Evolutionary conservation across 2,329 filamentous ascomycete species (phyloP).

Genomic region (Colletotrichum caudatum): DNA sequence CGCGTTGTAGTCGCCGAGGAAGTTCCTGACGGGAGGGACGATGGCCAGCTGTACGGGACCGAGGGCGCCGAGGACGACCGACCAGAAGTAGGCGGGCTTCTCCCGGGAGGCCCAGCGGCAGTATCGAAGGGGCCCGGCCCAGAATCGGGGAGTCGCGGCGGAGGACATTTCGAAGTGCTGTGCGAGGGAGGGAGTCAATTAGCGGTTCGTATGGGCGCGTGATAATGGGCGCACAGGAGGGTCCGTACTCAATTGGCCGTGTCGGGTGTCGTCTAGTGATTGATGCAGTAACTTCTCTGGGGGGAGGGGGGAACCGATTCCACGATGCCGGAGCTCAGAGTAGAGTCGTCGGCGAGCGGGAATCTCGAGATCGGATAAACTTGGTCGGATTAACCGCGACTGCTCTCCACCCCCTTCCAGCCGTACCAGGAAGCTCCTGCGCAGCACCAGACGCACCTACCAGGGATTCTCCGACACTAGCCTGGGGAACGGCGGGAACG

Average conservation of each 20-base stretch:
- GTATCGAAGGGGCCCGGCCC: conserved; percentile 85
- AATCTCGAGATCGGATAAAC: conserved; percentile 28
- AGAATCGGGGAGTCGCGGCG: conserved; percentile 79
- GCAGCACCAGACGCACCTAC: background rate
- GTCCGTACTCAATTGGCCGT: conserved; percentile 53
- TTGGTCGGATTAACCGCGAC: conserved; percentile 7
- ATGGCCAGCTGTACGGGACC: conserved; percentile 79
- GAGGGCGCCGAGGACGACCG: conserved; percentile 76
- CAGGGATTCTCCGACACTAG: conserved; percentile 36
- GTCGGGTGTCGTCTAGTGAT: conserved; percentile 39
- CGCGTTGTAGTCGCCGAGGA: conserved; percentile 79
- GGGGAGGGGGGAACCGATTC: conserved; percentile 1
- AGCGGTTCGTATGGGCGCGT: background rate
- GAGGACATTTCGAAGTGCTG: conserved; percentile 66
- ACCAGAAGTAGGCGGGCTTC: conserved; percentile 93
- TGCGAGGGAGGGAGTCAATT: background rate
- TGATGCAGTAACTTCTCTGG: conserved; percentile 12
- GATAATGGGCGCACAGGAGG: background rate
- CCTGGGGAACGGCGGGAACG: conserved; percentile 43
- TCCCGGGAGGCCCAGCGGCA: conserved; percentile 88
- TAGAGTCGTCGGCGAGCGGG: conserved; percentile 13
- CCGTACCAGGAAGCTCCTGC: background rate
- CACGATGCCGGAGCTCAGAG: conserved; percentile 35
- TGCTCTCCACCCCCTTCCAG: too few relatives aligned
- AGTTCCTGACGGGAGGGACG: conserved; percentile 79